Base-by-base conservation (phyloP, 257 asterid genomes). In the Pogostemon cablin region DNA sequence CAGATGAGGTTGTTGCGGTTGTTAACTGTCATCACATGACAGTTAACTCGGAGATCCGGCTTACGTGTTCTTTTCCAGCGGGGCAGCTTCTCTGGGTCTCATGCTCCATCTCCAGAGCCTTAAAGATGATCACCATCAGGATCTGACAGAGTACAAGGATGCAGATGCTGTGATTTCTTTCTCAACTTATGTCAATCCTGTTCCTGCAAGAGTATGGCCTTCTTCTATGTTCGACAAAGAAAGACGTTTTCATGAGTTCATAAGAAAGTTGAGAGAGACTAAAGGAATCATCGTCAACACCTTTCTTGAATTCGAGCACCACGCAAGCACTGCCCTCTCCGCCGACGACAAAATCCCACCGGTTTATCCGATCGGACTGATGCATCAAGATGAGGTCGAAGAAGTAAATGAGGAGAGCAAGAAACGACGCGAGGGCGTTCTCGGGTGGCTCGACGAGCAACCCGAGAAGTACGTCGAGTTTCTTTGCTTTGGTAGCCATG, bases 31-130 rank as follows among this genome's bases (percentile, higher is more conserved):
- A 20, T 20, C 25, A 20, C 25, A 0, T 20, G 25, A 20, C 25
- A 20, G 25, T 20, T 20, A 20, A 20, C 65, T 84, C 11, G 81
- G 72, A 4, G 42, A 76, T 3, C 87, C 90, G 2, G 17, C 79
- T 3, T 88, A 82, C 56, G 48, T 82, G 4, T 82, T 72, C 69
- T 82, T 65, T 79, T 76, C 87, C 1, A 74, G 78, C 46, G 73
- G 84, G 10, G 86, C 93, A 2, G 81, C 86, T 0, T 7, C 15
- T 0, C 75, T 88, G 0, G 86, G 89, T 50, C 68, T 86, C 9
- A 6, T 68, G 43, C 46, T 84, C 15, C 74, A 67, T 32, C 9
- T 81, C 62, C 88, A 76, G 67, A 59, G 37, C 0, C 67, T 78
- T 2, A 38, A 5, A 3, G 88, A 77, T 9, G 79, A 75, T 2